Percentiles rank a stretch among this genome's conserved stretches.
Evolutionary conservation across 2,329 filamentous ascomycete genomes (phyloP).

Genomic region (Plectosphaerella sp.): DNA sequence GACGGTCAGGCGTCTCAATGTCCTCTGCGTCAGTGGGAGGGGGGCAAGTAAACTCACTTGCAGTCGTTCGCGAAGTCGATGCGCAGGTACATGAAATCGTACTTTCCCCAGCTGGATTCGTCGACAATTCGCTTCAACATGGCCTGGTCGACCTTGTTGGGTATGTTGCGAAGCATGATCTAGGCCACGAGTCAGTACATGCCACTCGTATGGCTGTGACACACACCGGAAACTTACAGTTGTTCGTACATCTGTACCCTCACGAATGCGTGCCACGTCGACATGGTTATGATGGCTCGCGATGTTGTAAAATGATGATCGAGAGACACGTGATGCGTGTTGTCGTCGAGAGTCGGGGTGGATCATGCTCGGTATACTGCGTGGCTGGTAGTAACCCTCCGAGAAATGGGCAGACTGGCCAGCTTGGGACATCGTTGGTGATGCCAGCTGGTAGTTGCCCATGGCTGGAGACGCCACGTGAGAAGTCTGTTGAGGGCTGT

Average conservation of each 20-base stretch:
- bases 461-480: not conserved
- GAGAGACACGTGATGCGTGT: constrained; percentile 39
- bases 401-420: constrained; percentile 13
- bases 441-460: constrained; percentile 9
- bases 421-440: constrained; percentile 16
- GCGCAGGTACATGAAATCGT: constrained; percentile 92
- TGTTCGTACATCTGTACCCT: constrained; percentile 69
- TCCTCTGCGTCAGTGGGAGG: not conserved
- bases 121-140: constrained; percentile 79
- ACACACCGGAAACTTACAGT: constrained; percentile 48
- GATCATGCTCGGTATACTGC: constrained; percentile 24
- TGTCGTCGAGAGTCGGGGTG: constrained; percentile 41
- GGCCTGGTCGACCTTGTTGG: constrained; percentile 77
- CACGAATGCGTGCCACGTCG: constrained; percentile 54
- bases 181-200: constrained; percentile 26
- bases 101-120: constrained; percentile 72
- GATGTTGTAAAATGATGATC: constrained; percentile 42
- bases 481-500: constrained; percentile 9
- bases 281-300: constrained; percentile 57
- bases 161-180: constrained; percentile 95
- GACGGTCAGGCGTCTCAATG: not conserved
- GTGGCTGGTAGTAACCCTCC: constrained; percentile 35
- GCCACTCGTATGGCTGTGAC: not conserved
- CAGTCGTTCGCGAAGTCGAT: constrained; percentile 84
- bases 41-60: constrained; percentile 55